A percentile compares a stretch with the other conserved stretches of the same genome.
Evolutionary conservation across 139 green algal genomes (phyloP).

Genomic region (Chlamydomonas asymmetrica): DNA sequence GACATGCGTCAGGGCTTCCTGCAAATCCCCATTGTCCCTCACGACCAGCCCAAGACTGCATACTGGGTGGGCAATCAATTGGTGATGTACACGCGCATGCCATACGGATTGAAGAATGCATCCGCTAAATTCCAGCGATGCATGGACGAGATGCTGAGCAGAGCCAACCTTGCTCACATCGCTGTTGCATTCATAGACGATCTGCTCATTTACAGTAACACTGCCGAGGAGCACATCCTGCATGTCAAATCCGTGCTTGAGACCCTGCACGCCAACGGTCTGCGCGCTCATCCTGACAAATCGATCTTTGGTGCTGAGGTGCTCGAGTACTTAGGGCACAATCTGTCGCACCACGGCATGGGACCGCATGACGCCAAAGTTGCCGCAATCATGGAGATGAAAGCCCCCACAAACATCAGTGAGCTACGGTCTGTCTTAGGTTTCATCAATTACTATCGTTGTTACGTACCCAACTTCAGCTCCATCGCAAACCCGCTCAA

Average conservation of each 20-base stretch:
- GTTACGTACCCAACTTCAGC: constrained; percentile 42
- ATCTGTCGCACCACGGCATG: constrained; percentile 26
- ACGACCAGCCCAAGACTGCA: not conserved
- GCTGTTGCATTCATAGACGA: constrained; percentile 34
- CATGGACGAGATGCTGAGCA: constrained; percentile 7
- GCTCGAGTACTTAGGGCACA: constrained; percentile 41
- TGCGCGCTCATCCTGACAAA: constrained; percentile 30
- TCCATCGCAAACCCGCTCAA: constrained; percentile 31
- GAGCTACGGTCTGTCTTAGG: constrained; percentile 34
- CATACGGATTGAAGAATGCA: constrained; percentile 27
- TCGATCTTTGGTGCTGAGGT: constrained; percentile 15
- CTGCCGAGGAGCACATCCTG: constrained; percentile 13
- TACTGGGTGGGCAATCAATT: constrained; percentile 17
- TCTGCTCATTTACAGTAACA: constrained; percentile 8
- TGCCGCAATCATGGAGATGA: constrained; percentile 32
- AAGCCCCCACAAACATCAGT: constrained; percentile 18
- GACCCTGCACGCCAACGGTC: not conserved
- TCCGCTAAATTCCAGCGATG: constrained; percentile 15
- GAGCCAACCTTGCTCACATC: constrained; percentile 8
- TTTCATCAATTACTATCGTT: constrained; percentile 51
- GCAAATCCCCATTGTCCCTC: not conserved
- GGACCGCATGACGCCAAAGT: constrained; percentile 33
- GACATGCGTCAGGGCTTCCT: not conserved
- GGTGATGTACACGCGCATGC: constrained; percentile 1
- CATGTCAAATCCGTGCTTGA: constrained; percentile 16